phyloP scores from a whole-genome alignment of 202 grass and related monocot genomes.

The Elaeis oleifera region DNA sequence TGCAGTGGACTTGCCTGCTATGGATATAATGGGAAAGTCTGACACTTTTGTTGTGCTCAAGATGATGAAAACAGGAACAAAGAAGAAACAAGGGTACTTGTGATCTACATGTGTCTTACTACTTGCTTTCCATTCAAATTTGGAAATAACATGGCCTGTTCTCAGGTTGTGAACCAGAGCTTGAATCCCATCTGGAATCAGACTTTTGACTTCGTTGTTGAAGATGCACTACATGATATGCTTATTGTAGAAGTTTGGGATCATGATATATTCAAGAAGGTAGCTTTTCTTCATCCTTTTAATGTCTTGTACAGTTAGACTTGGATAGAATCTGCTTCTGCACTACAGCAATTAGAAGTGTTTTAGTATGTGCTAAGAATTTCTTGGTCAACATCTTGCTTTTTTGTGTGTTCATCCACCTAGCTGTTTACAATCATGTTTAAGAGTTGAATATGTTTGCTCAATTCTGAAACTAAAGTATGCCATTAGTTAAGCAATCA shows the following conservation, averaged over 20 bases:
- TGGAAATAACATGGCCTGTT: conserved; percentile 2
- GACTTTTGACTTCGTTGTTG: conserved; percentile 82
- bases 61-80: conserved; percentile 78
- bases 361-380: too few species aligned
- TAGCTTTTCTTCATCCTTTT: conserved; percentile 18
- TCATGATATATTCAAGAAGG: conserved; percentile 96
- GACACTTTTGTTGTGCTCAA: conserved; percentile 76
- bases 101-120: neutral
- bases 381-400: too few species aligned
- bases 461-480: too few species aligned
- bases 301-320: neutral
- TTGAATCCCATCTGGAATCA: conserved; percentile 95
- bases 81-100: conserved; percentile 76
- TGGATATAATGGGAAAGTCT: conserved; percentile 91
- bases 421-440: too few species aligned
- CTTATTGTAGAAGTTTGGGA: conserved; percentile 96
- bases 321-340: too few species aligned
- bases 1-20: conserved; percentile 79
- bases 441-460: too few species aligned
- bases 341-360: too few species aligned
- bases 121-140: neutral
- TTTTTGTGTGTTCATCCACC: too few species aligned
- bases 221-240: conserved; percentile 97
- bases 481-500: too few species aligned
- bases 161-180: conserved; percentile 76